A percentile compares a stretch with the other conserved stretches of the same genome.
Conservation (phyloP, 1,284 basidiomycete species). For the Inonotus obliquus region DNA sequence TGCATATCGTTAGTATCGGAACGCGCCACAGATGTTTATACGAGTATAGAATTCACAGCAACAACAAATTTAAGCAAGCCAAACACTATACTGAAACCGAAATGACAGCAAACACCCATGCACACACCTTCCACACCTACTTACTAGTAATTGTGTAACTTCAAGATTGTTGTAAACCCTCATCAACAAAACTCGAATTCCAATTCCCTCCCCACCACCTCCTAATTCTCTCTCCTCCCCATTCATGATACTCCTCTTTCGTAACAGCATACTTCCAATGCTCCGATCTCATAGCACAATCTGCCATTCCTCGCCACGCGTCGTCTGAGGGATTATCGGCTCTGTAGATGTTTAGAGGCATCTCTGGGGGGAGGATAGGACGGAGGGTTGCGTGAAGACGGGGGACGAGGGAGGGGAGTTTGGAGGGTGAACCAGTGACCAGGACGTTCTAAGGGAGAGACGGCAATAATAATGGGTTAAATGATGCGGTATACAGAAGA, state of each 20-base stretch:
- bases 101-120: not conserved
- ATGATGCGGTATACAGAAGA: not conserved
- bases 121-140: too few species aligned
- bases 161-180: not conserved
- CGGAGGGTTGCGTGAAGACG: constrained; percentile 70
- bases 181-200: constrained; percentile 38
- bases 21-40: not conserved
- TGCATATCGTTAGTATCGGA: too few species aligned
- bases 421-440: constrained; percentile 80
- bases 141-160: too few species aligned
- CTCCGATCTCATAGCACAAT: constrained; percentile 64
- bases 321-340: constrained; percentile 71
- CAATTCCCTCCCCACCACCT: constrained; percentile 85
- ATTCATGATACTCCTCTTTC: constrained; percentile 85
- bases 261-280: constrained; percentile 59
- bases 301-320: constrained; percentile 92
- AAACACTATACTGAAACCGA: not conserved
- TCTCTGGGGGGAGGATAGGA: constrained; percentile 79
- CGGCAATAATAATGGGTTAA: constrained; percentile 17
- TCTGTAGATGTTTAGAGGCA: constrained; percentile 55
- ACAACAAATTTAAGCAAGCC: not conserved
- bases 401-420: constrained; percentile 65
- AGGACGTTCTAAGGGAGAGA: constrained; percentile 71
- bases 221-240: constrained; percentile 78
- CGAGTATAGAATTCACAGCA: not conserved